Conservation (phyloP, 345 rosid species). For the Syzygium jambos region DNA sequence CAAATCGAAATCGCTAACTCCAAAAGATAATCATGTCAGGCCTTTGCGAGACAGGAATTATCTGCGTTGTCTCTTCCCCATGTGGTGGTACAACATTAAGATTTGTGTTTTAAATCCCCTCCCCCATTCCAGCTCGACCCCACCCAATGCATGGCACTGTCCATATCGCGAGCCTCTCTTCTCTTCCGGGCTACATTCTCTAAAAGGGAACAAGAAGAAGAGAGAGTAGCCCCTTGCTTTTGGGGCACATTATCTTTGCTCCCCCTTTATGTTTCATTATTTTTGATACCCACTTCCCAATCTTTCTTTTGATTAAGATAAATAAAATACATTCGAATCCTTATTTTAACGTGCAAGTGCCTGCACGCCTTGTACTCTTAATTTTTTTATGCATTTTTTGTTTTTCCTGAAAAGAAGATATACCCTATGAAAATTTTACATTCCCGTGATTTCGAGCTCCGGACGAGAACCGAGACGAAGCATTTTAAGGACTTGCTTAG, state of each 20-base stretch:
- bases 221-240: neutral
- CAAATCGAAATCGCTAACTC: neutral
- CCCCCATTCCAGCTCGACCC: neutral
- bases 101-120: neutral
- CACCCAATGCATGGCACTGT: neutral
- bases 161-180: neutral
- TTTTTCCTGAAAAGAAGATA: too few relatives aligned
- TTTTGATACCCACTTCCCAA: neutral
- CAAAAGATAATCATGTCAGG: slow-evolving; percentile 32
- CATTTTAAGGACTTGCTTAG: too few relatives aligned
- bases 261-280: neutral
- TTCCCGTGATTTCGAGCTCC: too few relatives aligned
- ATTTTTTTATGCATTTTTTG: too few relatives aligned
- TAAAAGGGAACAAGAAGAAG: neutral
- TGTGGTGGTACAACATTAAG: neutral
- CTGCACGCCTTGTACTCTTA: too few relatives aligned
- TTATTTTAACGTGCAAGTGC: too few relatives aligned
- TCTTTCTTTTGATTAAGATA: neutral
- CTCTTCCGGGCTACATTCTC: neutral
- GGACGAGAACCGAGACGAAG: too few relatives aligned
- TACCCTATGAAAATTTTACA: too few relatives aligned
- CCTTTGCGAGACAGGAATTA: slow-evolving; percentile 38
- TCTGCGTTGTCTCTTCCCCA: slow-evolving; percentile 13
- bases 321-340: neutral
- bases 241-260: neutral